These are phyloP conservation scores for Amylocystis lapponica DNA, from an alignment of 768 basidiomycete genomes.

Conservation along the genomic window DNA sequence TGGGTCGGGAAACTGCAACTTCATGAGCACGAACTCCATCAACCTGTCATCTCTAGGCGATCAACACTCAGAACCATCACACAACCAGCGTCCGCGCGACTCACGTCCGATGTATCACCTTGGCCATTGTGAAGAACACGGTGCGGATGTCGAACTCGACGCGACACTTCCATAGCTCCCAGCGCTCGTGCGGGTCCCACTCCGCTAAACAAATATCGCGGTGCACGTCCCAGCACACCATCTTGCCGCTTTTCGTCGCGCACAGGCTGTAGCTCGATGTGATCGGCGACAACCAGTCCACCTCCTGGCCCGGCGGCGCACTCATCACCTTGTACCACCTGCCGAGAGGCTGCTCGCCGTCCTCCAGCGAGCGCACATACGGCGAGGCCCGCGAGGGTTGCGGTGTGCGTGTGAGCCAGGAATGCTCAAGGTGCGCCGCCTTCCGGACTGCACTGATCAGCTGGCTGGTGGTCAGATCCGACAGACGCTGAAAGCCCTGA, in stretches of 20 bases:
- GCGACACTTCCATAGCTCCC: constrained; percentile 76
- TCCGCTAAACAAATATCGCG: constrained; percentile 56
- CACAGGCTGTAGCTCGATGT: constrained; percentile 74
- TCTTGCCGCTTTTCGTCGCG: constrained; percentile 69
- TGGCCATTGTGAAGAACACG: constrained; percentile 75
- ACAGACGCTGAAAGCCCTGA: constrained; percentile 61
- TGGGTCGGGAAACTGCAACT: constrained; percentile 48
- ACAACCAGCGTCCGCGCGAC: not conserved
- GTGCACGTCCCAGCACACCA: constrained; percentile 73
- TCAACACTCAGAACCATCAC: not conserved
- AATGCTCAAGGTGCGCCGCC: constrained; percentile 53
- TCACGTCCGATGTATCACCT: constrained; percentile 34
- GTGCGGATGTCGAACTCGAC: constrained; percentile 69
- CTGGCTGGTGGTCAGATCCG: constrained; percentile 56
- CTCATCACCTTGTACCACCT: constrained; percentile 66
- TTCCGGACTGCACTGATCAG: constrained; percentile 61
- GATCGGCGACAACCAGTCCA: constrained; percentile 75
- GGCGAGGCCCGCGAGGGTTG: constrained; percentile 37
- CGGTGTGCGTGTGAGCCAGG: constrained; percentile 58
- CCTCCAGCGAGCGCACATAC: constrained; percentile 15
- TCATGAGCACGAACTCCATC: constrained; percentile 71
- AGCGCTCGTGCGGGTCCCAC: constrained; percentile 56
- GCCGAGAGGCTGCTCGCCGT: constrained; percentile 23
- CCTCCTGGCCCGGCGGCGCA: constrained; percentile 60
- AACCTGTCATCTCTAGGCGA: constrained; percentile 42